phyloP scores from a whole-genome alignment of 164 flowering plant genomes.

The Magnolia officinalis region DNA sequence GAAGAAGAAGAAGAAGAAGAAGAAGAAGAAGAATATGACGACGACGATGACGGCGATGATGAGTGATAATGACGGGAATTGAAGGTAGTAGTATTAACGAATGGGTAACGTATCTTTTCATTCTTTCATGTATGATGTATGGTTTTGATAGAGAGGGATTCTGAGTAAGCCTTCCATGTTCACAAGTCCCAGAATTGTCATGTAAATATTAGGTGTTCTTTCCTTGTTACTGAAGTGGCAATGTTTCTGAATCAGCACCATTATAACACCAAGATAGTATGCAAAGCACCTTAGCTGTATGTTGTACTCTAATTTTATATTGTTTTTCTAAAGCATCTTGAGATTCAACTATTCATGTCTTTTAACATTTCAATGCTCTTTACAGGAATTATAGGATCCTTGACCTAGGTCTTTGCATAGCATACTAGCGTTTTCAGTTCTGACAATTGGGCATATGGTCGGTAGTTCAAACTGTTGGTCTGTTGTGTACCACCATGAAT shows the following conservation, averaged over 20 bases:
- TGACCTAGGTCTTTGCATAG: background rate
- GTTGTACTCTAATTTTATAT: background rate
- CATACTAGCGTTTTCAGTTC: no score
- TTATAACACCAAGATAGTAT: background rate
- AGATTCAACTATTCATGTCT: background rate
- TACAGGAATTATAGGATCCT: background rate
- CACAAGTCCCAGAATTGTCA: background rate
- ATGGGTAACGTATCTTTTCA: background rate
- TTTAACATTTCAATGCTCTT: background rate
- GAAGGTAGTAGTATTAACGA: background rate
- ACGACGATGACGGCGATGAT: slow-evolving; percentile 29
- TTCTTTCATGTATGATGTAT: background rate
- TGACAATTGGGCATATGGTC: no score
- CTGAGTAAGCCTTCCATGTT: background rate
- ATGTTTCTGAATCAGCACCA: background rate
- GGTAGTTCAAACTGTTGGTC: no score
- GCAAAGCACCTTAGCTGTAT: background rate
- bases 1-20: slow-evolving; percentile 52
- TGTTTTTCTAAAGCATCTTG: background rate
- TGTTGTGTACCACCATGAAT: no score
- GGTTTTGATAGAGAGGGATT: background rate
- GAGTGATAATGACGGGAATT: slow-evolving; percentile 7
- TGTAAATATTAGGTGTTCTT: background rate
- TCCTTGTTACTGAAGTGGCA: background rate
- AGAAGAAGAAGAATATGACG: slow-evolving; percentile 46